Evolutionary conservation across 371 early-diverging fungal genomes (phyloP), one percentile per base, ranked within the genome.

Genomic region (Massospora cicadina): DNA sequence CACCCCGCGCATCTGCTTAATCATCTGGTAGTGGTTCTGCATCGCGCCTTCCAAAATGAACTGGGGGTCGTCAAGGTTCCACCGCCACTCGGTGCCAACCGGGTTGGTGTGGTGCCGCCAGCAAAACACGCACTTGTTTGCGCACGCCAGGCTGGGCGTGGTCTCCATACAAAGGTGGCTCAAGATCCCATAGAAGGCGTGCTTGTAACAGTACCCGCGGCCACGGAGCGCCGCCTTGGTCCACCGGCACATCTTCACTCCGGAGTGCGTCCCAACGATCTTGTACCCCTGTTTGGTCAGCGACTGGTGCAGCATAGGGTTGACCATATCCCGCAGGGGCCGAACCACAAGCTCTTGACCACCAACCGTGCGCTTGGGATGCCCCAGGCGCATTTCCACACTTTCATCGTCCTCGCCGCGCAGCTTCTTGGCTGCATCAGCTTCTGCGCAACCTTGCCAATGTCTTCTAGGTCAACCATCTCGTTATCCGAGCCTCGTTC

Each of bases 101-200:
- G 85, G 87, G 66, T 89, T 89, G 17, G 86, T 87, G 43, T 87
- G 86, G 70, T 86, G 87, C 67, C 88, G 75, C 88, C 88, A 89
- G 66, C 87, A 87, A 68, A 86, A 87, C 1, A 86, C 86, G 68
- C 87, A 89, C 68, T 87, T 87, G 72, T 89, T 89, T 21, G 87
- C 85, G 67, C 89, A 89, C 12, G 89, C 88, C 57, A 89, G 70
- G 0, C 82, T 79, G 23, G 85, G 85, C 0, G 83, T 86, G 0
- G 82, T 81, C 65, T 84, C 84, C 80, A 82, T 84, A 70, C 86
- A 85, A 60, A 79, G 68, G 70, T 82, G 83, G 53, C 78, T 77
- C 67, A 79, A 80, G 29, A 83, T 86, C 28, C 82, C 83, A 58
- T 83, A 86, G 68, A 85, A 78, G 60, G 87, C 72, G 73, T 87